These are phyloP conservation scores for Anthracocystis walkeri DNA, from an alignment of 1,284 basidiomycete species.

Conservation along the genomic window DNA sequence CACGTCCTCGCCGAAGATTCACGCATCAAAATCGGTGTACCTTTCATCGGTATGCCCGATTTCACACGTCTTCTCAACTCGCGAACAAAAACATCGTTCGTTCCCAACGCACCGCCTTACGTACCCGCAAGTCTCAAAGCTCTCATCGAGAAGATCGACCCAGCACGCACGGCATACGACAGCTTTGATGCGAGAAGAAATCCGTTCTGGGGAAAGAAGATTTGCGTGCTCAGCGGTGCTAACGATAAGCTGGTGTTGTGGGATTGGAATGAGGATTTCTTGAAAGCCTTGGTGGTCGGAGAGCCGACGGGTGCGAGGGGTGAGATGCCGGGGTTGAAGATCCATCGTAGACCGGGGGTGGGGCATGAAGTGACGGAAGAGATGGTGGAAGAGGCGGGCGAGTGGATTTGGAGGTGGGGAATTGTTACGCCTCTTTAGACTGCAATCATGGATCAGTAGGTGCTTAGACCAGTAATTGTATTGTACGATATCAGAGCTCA, in stretches of 20 bases:
- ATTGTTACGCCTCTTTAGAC: conserved; percentile 25
- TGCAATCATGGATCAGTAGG: background rate
- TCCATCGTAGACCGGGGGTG: conserved; percentile 45
- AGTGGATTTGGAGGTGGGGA: conserved; percentile 61
- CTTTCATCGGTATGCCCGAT: conserved; percentile 82
- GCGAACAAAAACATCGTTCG: conserved; percentile 57
- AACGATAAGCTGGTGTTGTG: conserved; percentile 63
- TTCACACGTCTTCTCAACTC: conserved; percentile 70
- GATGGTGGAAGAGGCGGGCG: conserved; percentile 62
- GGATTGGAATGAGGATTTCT: conserved; percentile 63
- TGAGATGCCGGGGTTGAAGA: conserved; percentile 49
- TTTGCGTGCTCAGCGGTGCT: conserved; percentile 61
- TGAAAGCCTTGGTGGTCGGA: conserved; percentile 54
- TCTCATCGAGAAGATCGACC: conserved; percentile 59
- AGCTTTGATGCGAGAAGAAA: conserved; percentile 39
- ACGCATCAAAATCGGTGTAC: conserved; percentile 78
- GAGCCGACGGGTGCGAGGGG: conserved; percentile 37
- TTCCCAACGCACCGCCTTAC: conserved; percentile 59
- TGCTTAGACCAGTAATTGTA: background rate
- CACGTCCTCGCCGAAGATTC: conserved; percentile 76
- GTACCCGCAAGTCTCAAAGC: conserved; percentile 59
- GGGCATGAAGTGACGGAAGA: conserved; percentile 60
- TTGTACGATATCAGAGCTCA: background rate
- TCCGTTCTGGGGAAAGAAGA: conserved; percentile 66
- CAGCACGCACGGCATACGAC: conserved; percentile 51